Base-by-base conservation (phyloP, 768 basidiomycete species). In the Lactarius sp. region DNA sequence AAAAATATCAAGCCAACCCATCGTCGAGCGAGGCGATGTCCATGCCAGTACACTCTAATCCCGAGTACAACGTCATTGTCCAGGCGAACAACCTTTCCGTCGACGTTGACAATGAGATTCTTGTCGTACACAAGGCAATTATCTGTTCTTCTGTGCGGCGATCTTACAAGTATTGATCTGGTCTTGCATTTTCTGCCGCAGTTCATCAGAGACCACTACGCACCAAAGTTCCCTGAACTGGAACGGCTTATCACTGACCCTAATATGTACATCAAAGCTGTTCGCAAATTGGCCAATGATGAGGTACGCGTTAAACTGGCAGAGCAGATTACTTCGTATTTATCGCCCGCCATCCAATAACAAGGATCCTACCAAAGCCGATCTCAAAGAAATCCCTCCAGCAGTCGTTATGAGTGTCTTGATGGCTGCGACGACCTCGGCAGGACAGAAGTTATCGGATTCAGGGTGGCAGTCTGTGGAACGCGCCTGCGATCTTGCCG, bases 121-220 rank as follows among this genome's bases (percentile, higher is more conserved):
- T 99, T 41, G 81, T 99, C 37, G 95, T 99, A 0, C 93, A 99
- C 78, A 99, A 99, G 81, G 94, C 83, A 69, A 66, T 75, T 71
- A 33, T 39, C 16, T 59, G 51, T 39, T 52, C 46, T 33, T 57
- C n/a, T 16, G 66, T 56, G 18, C 1, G 13, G 51, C 46, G 12
- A 55, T 62, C 33, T 20, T 51, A 50, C 36, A 61, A 57, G 52
- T 70, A 60, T 70, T 72, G 61, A 69, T 60, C 61, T 33, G 61
- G 63, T 62, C 41, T 52, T 62, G 31, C 63, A 52, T 18, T 65
- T 55, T 60, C 50, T 22, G 22, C 37, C 66, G 9, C 69, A 95
- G 91, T 98, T 98, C 80, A 95, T 98, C 71, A 87, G 97, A 66
- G 97, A 99, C 73, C 96, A 98, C 75, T 99, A 98, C 73, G 85